A percentile compares a stretch with the other conserved stretches of the same genome.
Evolutionary conservation across 805 yeast species (phyloP).

Genomic region (Nakazawaea populi): DNA sequence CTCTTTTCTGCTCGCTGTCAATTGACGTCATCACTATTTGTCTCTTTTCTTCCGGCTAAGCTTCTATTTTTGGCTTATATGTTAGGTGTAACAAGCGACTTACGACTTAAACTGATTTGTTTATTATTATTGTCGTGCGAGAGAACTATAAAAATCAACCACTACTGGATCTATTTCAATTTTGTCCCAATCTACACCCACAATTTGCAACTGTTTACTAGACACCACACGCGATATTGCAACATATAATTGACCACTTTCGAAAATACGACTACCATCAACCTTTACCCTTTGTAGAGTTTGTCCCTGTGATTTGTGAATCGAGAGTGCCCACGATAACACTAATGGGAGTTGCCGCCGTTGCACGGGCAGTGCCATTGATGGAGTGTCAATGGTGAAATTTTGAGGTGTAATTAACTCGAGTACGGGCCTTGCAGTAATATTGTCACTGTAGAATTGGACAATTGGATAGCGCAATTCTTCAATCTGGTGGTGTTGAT

Average conservation of each 20-base stretch:
- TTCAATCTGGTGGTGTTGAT: too few species aligned
- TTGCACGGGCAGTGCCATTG: slow-evolving; percentile 5
- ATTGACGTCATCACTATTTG: too few species aligned
- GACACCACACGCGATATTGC: slow-evolving; percentile 75
- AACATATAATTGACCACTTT: slow-evolving; percentile 59
- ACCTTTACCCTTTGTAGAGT: slow-evolving; percentile 66
- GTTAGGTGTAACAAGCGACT: too few species aligned
- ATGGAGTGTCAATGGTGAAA: slow-evolving; percentile 27
- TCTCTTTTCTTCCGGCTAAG: too few species aligned
- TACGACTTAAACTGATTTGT: too few species aligned
- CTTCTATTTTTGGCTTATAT: too few species aligned
- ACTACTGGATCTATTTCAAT: background rate
- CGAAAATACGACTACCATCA: slow-evolving; percentile 61
- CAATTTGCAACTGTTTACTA: slow-evolving; percentile 55
- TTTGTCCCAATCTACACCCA: background rate
- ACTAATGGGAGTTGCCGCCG: slow-evolving; percentile 64
- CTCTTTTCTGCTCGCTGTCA: too few species aligned
- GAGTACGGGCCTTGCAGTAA: background rate
- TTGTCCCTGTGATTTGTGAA: slow-evolving; percentile 84
- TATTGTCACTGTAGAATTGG: slow-evolving; percentile 26
- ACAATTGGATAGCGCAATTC: slow-evolving; percentile 34
- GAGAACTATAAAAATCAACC: background rate
- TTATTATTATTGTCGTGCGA: background rate
- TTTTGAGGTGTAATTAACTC: slow-evolving; percentile 25
- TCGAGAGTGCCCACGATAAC: slow-evolving; percentile 78